Percentiles rank a stretch among this genome's conserved stretches.
These are phyloP conservation scores for Thermoascus crustaceus DNA, from an alignment of 2,329 filamentous ascomycete species.

Conservation along the genomic window DNA sequence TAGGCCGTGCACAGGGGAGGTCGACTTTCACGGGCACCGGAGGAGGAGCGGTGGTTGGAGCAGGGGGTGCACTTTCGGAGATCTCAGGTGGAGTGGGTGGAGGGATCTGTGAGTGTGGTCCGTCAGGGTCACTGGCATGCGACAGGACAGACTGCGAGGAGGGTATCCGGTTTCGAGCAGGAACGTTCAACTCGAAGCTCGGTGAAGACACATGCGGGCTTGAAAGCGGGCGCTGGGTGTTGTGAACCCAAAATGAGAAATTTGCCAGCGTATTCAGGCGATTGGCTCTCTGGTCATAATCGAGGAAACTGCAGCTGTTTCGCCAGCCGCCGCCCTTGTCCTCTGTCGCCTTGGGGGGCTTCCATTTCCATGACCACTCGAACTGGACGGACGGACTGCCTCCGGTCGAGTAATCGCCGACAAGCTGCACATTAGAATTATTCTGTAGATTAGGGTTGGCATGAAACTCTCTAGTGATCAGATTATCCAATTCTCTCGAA, in stretches of 20 bases:
- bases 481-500: conserved; percentile 77
- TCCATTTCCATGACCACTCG: conserved; percentile 96
- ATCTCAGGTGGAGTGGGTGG: conserved; percentile 25
- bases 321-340: conserved; percentile 89
- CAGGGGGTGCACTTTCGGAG: conserved; percentile 14
- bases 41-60: conserved; percentile 18
- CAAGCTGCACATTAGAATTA: conserved; percentile 86
- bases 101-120: conserved; percentile 24
- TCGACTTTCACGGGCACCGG: conserved; percentile 64
- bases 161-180: conserved; percentile 71
- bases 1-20: conserved; percentile 73
- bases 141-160: conserved; percentile 83
- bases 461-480: conserved; percentile 92
- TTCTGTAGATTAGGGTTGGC: conserved; percentile 96
- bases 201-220: conserved; percentile 60
- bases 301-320: conserved; percentile 93
- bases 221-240: conserved; percentile 38
- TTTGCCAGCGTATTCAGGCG: conserved; percentile 77
- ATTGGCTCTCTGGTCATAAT: conserved; percentile 92
- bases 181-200: conserved; percentile 62
- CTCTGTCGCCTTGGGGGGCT: conserved; percentile 71
- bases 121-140: conserved; percentile 64
- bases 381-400: conserved; percentile 81
- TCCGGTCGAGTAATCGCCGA: conserved; percentile 82
- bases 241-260: conserved; percentile 93